These are phyloP conservation scores for Leishmania tarentolae DNA, from an alignment of 208 protist species.

Conservation along the genomic window DNA sequence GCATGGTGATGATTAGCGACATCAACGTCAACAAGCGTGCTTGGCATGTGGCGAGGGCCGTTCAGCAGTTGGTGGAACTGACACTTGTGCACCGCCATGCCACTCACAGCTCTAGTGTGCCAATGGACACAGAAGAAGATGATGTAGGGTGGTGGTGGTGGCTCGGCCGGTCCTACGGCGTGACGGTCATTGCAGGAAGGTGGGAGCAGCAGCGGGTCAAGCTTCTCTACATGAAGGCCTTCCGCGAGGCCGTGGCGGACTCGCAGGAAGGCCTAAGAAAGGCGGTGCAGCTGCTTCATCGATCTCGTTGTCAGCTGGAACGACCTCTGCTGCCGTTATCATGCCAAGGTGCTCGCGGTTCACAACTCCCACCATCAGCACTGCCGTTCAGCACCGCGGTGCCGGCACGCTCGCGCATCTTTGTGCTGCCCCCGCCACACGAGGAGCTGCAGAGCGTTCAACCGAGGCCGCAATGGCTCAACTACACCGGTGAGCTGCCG, in stretches of 20 bases:
- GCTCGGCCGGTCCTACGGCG: slow-evolving; percentile 22
- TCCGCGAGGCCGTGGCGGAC: slow-evolving; percentile 23
- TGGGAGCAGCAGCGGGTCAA: slow-evolving; percentile 41
- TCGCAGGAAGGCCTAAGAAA: slow-evolving; percentile 16
- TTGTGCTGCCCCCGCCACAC: slow-evolving; percentile 15
- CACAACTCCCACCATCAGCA: slow-evolving; percentile 4
- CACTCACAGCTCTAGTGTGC: not conserved
- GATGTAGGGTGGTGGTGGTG: slow-evolving; percentile 23
- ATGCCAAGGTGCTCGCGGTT: slow-evolving; percentile 5
- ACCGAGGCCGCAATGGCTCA: slow-evolving; percentile 25
- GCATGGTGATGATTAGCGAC: slow-evolving; percentile 5
- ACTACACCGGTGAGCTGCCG: slow-evolving; percentile 34
- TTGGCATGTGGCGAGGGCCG: slow-evolving; percentile 5
- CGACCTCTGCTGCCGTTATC: not conserved
- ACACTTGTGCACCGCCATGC: slow-evolving; percentile 20
- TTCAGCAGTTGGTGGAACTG: slow-evolving; percentile 25
- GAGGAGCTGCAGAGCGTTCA: slow-evolving; percentile 10
- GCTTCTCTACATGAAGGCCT: slow-evolving; percentile 35
- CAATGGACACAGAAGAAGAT: not conserved
- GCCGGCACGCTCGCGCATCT: slow-evolving; percentile 15
- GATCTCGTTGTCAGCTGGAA: slow-evolving; percentile 25
- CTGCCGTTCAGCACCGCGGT: slow-evolving; percentile 18
- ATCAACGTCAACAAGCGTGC: slow-evolving; percentile 10
- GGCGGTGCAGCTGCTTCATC: slow-evolving; percentile 19
- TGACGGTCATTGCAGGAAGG: slow-evolving; percentile 25